These are phyloP conservation scores for Dothidotthia symphoricarpi DNA, from an alignment of 2,329 filamentous ascomycete species.

Conservation along the genomic window DNA sequence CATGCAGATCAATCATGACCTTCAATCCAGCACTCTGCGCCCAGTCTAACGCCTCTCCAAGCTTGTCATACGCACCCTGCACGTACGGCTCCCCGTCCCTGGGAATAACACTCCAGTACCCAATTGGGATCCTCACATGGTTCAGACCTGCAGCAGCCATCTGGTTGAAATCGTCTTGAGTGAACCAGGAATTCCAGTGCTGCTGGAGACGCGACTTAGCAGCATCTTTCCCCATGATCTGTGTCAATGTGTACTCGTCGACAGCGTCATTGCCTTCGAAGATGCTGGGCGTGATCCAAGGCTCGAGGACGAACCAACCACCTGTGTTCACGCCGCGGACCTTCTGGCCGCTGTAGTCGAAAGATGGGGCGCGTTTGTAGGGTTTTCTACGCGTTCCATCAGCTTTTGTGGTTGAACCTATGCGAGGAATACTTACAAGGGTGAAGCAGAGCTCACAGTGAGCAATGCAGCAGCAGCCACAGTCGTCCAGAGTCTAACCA, in stretches of 20 bases:
- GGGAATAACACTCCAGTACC: constrained; percentile 62
- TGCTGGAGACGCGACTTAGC: constrained; percentile 49
- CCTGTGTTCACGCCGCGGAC: constrained; percentile 65
- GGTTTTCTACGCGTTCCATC: constrained; percentile 14
- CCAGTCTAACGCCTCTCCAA: constrained; percentile 60
- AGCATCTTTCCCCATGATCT: constrained; percentile 50
- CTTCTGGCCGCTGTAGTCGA: constrained; percentile 55
- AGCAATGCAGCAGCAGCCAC: too few relatives aligned
- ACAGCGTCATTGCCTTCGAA: constrained; percentile 56
- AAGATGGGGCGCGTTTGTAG: constrained; percentile 42
- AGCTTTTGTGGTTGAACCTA: too few relatives aligned
- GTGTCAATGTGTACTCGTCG: constrained; percentile 58
- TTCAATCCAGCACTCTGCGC: constrained; percentile 59
- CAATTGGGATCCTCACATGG: constrained; percentile 64
- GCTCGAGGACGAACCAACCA: constrained; percentile 64
- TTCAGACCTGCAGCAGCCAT: constrained; percentile 60
- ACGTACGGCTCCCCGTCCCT: constrained; percentile 59
- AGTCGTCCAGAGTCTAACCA: too few relatives aligned
- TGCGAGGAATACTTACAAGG: too few relatives aligned
- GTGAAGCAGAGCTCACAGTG: too few relatives aligned
- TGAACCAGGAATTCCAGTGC: constrained; percentile 62
- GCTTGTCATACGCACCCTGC: constrained; percentile 58
- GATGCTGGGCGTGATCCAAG: constrained; percentile 63
- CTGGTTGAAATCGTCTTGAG: constrained; percentile 54
- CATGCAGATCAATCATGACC: constrained; percentile 67